Evolutionary conservation across 1,139 yeast genomes (phyloP).

Genomic region (Candida albicans): DNA sequence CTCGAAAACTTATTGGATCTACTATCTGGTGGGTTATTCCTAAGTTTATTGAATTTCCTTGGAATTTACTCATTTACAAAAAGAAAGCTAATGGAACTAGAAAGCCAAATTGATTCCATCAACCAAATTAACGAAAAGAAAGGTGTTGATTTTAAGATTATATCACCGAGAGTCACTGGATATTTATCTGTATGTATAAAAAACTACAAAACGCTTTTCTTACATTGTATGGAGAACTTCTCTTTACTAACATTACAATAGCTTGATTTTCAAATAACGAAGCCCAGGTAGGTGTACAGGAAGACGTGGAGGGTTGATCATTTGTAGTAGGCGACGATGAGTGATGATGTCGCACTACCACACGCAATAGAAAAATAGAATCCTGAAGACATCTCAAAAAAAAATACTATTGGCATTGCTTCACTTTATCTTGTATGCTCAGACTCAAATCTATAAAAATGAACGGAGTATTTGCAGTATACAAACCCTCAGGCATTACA

Average conservation of each 20-base stretch:
- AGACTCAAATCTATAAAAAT: slow-evolving; percentile 26
- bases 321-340: not conserved
- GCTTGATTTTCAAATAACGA: slow-evolving; percentile 51
- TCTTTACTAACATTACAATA: slow-evolving; percentile 9
- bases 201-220: not conserved
- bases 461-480: slow-evolving; percentile 93
- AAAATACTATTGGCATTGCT: not conserved
- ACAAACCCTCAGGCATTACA: slow-evolving; percentile 84
- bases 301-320: no score
- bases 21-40: slow-evolving; percentile 41
- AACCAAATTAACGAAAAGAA: slow-evolving; percentile 32
- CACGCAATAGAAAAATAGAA: not conserved
- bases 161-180: slow-evolving; percentile 58
- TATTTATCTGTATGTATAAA: slow-evolving; percentile 53
- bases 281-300: slow-evolving; percentile 20
- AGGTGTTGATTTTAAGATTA: slow-evolving; percentile 33
- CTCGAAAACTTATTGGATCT: slow-evolving; percentile 46
- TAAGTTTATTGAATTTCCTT: slow-evolving; percentile 20
- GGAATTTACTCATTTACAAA: slow-evolving; percentile 25
- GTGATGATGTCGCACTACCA: not conserved
- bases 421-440: slow-evolving; percentile 13
- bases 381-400: slow-evolving; percentile 5
- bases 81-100: slow-evolving; percentile 38
- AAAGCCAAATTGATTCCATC: slow-evolving; percentile 41
- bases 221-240: not conserved